Base-by-base conservation (phyloP, 768 basidiomycete species). In the Thelephora ganbajun region DNA sequence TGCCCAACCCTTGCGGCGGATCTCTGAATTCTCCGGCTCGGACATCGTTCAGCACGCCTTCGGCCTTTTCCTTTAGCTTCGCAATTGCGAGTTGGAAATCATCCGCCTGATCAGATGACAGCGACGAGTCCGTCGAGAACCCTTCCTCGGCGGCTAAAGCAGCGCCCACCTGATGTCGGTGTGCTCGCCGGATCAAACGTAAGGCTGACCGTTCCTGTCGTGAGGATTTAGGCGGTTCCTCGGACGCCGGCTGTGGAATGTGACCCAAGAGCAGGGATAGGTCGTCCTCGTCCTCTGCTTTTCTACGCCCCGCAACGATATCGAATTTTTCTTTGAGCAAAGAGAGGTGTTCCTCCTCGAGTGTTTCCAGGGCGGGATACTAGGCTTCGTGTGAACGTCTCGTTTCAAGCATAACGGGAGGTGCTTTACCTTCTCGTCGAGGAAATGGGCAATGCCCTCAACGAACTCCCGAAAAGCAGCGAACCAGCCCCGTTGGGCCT, bases 401-500 rank as follows among this genome's bases (percentile, higher is more conserved):
- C 45, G 18, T 19, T 12, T 35, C 19, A 22, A 47, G 43, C 5
- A 52, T 46, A 19, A 33, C 22, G 14, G 11, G 9, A 4, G 12
- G 22, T 43, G 43, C 50, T 63, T 3, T 16, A 85, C 88, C 78
- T 92, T 92, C 65, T 86, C 84, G 56, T 92, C 89, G 16, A 92
- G 66, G 61, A 92, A 91, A n/a, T 74, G 73, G 3, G 84, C 89
- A 6, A 91, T 74, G 50, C 75, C 76, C 61, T 91, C 89, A 0
- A 88, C 63, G 82, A 85, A 88, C 34, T 87, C 83, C 46, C 67
- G 72, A 66, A 92, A 86, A 45, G 74, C 73, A 11, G 65, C 67
- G 55, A 91, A 90, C 88, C 89, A 92, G 14, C 77, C 77, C 43
- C 86, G 68, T 63, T 91, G 90, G 41, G 66, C 72, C 58, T 90